Evolutionary conservation across 371 early-diverging fungal species (phyloP).

Genomic region (Coemansia sp.): DNA sequence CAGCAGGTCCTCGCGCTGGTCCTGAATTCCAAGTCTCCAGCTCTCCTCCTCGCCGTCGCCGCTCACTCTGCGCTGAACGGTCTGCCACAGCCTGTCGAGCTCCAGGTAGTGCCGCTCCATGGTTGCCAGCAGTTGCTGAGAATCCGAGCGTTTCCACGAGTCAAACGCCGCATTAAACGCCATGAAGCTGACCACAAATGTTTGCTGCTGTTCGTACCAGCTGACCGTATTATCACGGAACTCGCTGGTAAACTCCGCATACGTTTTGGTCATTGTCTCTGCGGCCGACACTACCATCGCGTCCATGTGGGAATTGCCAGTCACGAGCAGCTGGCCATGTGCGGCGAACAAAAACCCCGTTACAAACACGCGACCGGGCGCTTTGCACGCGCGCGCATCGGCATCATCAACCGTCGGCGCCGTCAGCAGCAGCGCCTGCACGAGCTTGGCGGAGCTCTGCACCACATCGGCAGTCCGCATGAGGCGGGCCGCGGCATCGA

Average conservation of each 20-base stretch:
- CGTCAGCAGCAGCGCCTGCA: constrained; percentile 14
- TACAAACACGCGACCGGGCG: constrained; percentile 32
- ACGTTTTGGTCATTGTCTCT: constrained; percentile 21
- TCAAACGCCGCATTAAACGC: constrained; percentile 41
- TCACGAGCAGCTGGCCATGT: constrained; percentile 24
- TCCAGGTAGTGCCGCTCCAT: constrained; percentile 45
- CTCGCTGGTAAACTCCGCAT: constrained; percentile 17
- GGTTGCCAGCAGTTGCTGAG: constrained; percentile 19
- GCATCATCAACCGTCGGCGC: not conserved
- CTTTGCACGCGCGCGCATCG: not conserved
- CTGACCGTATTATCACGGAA: not conserved
- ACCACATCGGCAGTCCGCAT: constrained; percentile 19
- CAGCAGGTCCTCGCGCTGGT: constrained; percentile 25
- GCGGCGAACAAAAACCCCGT: constrained; percentile 35
- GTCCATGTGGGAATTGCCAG: constrained; percentile 28
- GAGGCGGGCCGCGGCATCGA: constrained; percentile 28
- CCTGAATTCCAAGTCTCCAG: constrained; percentile 35
- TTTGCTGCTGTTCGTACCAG: constrained; percentile 25
- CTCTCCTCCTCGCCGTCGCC: constrained; percentile 36
- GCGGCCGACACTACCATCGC: constrained; percentile 32
- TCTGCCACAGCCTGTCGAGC: constrained; percentile 44
- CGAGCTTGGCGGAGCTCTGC: constrained; percentile 12
- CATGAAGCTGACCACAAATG: constrained; percentile 27
- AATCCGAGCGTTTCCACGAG: constrained; percentile 41
- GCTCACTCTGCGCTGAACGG: constrained; percentile 32